phyloP scores from a whole-genome alignment of 75 land plant genomes.

The Larix kaempferi region DNA sequence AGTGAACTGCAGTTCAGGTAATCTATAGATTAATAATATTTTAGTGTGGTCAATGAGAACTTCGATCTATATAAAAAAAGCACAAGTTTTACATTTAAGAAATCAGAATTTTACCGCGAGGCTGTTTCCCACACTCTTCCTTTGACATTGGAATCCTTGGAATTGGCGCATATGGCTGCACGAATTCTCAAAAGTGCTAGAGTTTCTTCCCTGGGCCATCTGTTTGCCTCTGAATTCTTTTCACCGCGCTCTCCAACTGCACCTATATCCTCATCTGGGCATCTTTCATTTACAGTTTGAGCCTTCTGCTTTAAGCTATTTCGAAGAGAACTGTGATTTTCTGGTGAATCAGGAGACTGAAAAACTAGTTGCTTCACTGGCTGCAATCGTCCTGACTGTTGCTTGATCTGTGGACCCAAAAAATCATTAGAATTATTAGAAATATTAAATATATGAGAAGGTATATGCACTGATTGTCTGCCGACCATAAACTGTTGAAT shows the following conservation, averaged over 20 bases:
- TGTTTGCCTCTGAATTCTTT: no score
- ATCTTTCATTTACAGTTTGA: neutral
- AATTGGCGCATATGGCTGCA: conserved; percentile 16
- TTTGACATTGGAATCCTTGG: conserved; percentile 17
- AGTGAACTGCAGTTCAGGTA: neutral
- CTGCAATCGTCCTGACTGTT: no score
- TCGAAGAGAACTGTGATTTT: neutral
- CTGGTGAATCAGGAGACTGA: conserved; percentile 1
- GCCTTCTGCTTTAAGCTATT: neutral
- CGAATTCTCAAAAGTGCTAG: no score
- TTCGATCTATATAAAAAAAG: neutral
- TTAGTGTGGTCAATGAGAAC: neutral
- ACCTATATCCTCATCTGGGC: no score
- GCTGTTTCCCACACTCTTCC: conserved; percentile 22
- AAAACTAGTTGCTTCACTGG: conserved; percentile 13
- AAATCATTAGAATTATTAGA: no score
- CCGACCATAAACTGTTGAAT: no score
- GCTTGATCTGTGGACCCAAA: no score
- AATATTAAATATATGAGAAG: no score
- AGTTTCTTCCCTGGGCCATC: no score
- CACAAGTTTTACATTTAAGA: neutral
- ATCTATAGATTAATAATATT: neutral
- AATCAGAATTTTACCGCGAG: conserved; percentile 9
- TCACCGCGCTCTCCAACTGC: no score
- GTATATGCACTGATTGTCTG: neutral